A percentile compares a stretch with the other conserved stretches of the same genome.
These are phyloP conservation scores for Magnolia changhungtana DNA, from an alignment of 164 flowering plant genomes.

Conservation along the genomic window DNA sequence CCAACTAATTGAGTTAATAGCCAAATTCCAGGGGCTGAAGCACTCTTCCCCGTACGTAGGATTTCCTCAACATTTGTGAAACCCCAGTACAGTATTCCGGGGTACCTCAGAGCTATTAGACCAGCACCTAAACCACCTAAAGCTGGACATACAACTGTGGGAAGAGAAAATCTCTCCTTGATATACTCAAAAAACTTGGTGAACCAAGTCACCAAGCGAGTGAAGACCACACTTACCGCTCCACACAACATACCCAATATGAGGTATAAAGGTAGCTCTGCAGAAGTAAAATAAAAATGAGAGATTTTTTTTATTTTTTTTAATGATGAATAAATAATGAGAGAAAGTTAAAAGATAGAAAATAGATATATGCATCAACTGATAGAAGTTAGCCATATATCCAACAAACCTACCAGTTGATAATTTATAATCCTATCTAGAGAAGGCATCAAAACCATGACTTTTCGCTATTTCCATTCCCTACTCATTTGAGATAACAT, in stretches of 20 bases:
- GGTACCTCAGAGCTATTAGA: conserved; percentile 90
- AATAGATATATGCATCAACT: neutral
- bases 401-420: neutral
- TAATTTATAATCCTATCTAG: neutral
- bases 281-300: conserved; percentile 8
- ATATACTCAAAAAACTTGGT: conserved; percentile 60
- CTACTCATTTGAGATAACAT: neutral
- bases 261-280: conserved; percentile 93
- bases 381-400: neutral
- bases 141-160: conserved; percentile 90
- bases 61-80: conserved; percentile 99
- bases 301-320: too few species aligned
- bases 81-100: conserved; percentile 97
- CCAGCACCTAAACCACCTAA: conserved; percentile 98
- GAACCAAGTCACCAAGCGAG: conserved; percentile 88
- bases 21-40: conserved; percentile 98
- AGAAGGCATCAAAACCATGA: neutral
- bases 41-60: conserved; percentile 90
- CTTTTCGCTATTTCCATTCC: neutral
- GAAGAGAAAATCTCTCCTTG: conserved; percentile 76
- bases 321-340: too few species aligned
- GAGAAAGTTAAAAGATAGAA: neutral
- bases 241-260: conserved; percentile 99
- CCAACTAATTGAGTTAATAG: conserved; percentile 80
- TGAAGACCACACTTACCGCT: conserved; percentile 83